These are phyloP conservation scores for Fusarium austroafricanum DNA, from an alignment of 2,329 filamentous ascomycete species.

Conservation along the genomic window DNA sequence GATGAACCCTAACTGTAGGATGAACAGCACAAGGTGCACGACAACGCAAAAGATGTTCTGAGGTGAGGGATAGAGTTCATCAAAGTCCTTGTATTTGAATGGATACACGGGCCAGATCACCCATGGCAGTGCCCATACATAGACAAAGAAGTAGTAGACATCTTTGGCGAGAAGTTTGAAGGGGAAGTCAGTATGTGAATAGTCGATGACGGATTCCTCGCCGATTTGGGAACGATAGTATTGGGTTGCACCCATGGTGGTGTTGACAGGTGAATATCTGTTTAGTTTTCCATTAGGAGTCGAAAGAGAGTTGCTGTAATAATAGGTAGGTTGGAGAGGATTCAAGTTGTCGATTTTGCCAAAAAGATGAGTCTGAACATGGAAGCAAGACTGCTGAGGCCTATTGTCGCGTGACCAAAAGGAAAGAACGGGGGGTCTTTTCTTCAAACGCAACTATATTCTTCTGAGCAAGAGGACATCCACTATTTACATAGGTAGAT, in stretches of 20 bases:
- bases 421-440: neutral
- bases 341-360: neutral
- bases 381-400: conserved; percentile 12
- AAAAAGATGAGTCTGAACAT: neutral
- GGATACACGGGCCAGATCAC: conserved; percentile 69
- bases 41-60: conserved; percentile 68
- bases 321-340: neutral
- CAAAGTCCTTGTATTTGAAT: conserved; percentile 63
- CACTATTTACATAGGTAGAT: neutral
- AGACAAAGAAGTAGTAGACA: conserved; percentile 66
- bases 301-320: neutral
- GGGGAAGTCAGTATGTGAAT: conserved; percentile 69
- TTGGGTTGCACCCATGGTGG: conserved; percentile 54
- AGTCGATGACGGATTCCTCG: conserved; percentile 67
- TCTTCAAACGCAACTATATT: conserved; percentile 6
- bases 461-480: neutral
- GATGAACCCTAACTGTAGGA: conserved; percentile 71
- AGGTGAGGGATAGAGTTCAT: conserved; percentile 71
- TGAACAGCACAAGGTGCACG: conserved; percentile 68
- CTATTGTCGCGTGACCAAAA: conserved; percentile 4
- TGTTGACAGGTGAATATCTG: neutral
- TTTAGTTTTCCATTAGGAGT: conserved; percentile 3
- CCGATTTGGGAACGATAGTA: conserved; percentile 71
- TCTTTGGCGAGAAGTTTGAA: conserved; percentile 64
- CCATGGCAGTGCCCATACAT: conserved; percentile 68